Conservation (phyloP, 2,329 filamentous ascomycete species). For the Lecanosticta acicola region DNA sequence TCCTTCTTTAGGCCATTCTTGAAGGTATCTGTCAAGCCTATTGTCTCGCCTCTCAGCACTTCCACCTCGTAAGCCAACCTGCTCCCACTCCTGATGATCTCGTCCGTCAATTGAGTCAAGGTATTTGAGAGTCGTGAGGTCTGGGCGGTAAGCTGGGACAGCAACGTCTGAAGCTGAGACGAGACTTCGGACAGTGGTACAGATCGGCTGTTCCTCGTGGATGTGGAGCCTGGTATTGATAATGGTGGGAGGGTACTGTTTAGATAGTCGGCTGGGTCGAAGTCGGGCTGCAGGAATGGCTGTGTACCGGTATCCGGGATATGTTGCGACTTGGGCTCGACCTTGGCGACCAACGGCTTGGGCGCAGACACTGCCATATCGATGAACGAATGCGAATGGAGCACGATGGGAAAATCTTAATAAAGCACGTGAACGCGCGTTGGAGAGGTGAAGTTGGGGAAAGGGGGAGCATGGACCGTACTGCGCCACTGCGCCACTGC, state of each 20-base stretch:
- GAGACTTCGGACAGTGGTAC: slow-evolving; percentile 71
- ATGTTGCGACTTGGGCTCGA: slow-evolving; percentile 48
- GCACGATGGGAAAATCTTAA: neutral
- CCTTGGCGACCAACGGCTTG: slow-evolving; percentile 5
- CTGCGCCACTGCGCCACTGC: neutral
- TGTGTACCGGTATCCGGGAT: slow-evolving; percentile 66
- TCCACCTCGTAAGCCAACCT: slow-evolving; percentile 92
- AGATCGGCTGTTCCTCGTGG: slow-evolving; percentile 27
- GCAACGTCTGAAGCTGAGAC: slow-evolving; percentile 71
- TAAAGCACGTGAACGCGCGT: neutral
- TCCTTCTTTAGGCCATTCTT: slow-evolving; percentile 67
- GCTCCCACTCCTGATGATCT: slow-evolving; percentile 83
- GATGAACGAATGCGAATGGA: neutral
- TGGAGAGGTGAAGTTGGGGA: neutral
- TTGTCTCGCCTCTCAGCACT: slow-evolving; percentile 78
- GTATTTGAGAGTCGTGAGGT: slow-evolving; percentile 75
- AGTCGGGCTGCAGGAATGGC: slow-evolving; percentile 68
- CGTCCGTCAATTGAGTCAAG: slow-evolving; percentile 85
- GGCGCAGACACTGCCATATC: slow-evolving; percentile 10
- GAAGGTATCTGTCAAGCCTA: slow-evolving; percentile 72
- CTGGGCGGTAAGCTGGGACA: slow-evolving; percentile 83
- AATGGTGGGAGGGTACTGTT: slow-evolving; percentile 72
- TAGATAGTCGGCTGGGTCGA: slow-evolving; percentile 80
- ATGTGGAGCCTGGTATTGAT: slow-evolving; percentile 41
- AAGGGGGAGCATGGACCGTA: too few species aligned